These are phyloP conservation scores for Xylaria sp. DNA, from an alignment of 2,329 filamentous ascomycete genomes.

Conservation along the genomic window DNA sequence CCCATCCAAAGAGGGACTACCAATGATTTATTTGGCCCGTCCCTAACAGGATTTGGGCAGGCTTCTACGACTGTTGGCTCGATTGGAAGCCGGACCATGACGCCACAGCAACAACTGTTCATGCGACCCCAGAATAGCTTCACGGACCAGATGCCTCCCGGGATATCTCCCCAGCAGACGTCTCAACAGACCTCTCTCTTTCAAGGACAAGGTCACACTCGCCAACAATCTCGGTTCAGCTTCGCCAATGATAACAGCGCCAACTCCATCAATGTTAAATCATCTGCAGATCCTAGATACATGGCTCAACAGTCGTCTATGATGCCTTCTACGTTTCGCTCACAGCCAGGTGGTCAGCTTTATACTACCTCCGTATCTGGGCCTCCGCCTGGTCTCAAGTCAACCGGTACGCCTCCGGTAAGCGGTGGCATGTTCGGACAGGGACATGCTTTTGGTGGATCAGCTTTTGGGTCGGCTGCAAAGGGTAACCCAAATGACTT, in stretches of 20 bases:
- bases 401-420: conserved; percentile 85
- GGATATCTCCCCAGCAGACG: conserved; percentile 62
- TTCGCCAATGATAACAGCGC: conserved; percentile 81
- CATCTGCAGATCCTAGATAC: conserved; percentile 79
- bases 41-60: conserved; percentile 61
- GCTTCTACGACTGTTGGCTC: conserved; percentile 63
- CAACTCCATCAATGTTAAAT: conserved; percentile 74
- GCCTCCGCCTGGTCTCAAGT: conserved; percentile 94
- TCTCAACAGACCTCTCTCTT: conserved; percentile 61
- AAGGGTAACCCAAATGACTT: conserved; percentile 79
- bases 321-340: conserved; percentile 75
- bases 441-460: conserved; percentile 81
- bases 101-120: conserved; percentile 78
- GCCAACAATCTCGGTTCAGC: conserved; percentile 87
- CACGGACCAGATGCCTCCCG: conserved; percentile 68
- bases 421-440: conserved; percentile 85
- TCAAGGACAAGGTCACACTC: conserved; percentile 74
- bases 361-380: conserved; percentile 89
- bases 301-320: conserved; percentile 89
- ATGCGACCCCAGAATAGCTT: conserved; percentile 72
- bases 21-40: conserved; percentile 65
- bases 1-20: conserved; percentile 74
- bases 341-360: conserved; percentile 73
- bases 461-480: conserved; percentile 72
- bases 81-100: conserved; percentile 77